A percentile compares a stretch with the other conserved stretches of the same genome.
Conservation (phyloP, 345 rosid genomes). For the Jatropha curcas region DNA sequence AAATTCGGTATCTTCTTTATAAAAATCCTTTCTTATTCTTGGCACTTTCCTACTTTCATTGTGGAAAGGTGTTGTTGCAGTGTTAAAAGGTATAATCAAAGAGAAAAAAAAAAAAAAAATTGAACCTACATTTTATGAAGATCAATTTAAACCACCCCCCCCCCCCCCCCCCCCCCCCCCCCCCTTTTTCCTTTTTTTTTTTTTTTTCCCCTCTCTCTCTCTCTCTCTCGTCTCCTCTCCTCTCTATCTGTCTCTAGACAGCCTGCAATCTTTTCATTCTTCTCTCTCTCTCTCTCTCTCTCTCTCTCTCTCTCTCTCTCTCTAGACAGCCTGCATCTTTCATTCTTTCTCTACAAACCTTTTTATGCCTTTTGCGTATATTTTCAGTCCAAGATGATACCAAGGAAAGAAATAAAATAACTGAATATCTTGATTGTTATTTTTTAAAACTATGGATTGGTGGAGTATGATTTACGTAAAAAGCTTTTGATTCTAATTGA, state of each 20-base stretch:
- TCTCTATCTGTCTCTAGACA: background rate
- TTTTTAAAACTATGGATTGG: background rate
- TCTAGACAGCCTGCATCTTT: background rate
- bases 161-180: background rate
- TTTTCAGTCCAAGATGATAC: background rate
- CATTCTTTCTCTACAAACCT: background rate
- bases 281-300: background rate
- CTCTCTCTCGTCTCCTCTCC: background rate
- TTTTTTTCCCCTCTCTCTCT: background rate
- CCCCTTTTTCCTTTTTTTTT: too few relatives aligned
- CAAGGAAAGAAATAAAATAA: background rate
- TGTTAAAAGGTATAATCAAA: background rate
- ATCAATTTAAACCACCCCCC: background rate
- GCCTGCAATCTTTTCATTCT: background rate
- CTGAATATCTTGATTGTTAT: background rate
- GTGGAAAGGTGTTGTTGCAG: background rate
- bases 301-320: background rate
- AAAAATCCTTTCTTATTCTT: background rate
- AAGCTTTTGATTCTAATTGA: constrained; percentile 19
- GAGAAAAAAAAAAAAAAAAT: background rate
- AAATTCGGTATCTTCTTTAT: background rate
- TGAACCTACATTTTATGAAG: background rate
- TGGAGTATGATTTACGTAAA: constrained; percentile 7
- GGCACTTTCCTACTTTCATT: background rate
- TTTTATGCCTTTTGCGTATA: background rate